Evolutionary conservation across 805 yeast species (phyloP).

Genomic region (Hanseniaspora pseudoguilliermondii): DNA sequence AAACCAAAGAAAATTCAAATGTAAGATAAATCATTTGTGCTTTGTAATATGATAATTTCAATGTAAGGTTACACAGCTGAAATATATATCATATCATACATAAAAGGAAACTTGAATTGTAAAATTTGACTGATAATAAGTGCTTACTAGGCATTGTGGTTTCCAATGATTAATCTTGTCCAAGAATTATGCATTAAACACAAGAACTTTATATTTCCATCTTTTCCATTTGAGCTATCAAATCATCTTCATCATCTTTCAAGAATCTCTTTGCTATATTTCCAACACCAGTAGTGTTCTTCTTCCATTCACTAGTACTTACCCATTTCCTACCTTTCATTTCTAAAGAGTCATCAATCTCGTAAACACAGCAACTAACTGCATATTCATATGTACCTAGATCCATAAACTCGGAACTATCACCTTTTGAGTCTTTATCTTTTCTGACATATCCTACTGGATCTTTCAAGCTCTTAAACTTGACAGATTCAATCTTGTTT

Average conservation of each 20-base stretch:
- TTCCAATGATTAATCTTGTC: background rate
- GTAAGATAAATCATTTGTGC: too few species aligned
- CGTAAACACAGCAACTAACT: background rate
- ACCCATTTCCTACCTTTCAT: background rate
- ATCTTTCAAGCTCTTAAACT: background rate
- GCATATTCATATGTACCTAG: background rate
- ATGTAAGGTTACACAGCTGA: too few species aligned
- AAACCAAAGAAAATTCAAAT: too few species aligned
- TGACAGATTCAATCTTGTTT: background rate
- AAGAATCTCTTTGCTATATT: background rate
- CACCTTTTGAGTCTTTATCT: background rate
- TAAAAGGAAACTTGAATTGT: too few species aligned
- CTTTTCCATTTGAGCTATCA: background rate
- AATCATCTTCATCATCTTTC: background rate
- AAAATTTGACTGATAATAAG: too few species aligned
- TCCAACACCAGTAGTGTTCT: background rate
- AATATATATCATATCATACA: too few species aligned
- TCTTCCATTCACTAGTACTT: background rate
- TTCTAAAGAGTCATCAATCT: background rate
- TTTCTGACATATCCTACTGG: background rate
- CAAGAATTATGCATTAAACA: background rate
- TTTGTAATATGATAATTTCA: too few species aligned
- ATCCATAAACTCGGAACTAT: background rate
- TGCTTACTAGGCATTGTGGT: too few species aligned
- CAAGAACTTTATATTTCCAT: background rate